Percentiles rank a stretch among this genome's conserved stretches.
These are phyloP conservation scores for Barbatosphaeria neglecta DNA, from an alignment of 495 filamentous ascomycete genomes.

Conservation along the genomic window DNA sequence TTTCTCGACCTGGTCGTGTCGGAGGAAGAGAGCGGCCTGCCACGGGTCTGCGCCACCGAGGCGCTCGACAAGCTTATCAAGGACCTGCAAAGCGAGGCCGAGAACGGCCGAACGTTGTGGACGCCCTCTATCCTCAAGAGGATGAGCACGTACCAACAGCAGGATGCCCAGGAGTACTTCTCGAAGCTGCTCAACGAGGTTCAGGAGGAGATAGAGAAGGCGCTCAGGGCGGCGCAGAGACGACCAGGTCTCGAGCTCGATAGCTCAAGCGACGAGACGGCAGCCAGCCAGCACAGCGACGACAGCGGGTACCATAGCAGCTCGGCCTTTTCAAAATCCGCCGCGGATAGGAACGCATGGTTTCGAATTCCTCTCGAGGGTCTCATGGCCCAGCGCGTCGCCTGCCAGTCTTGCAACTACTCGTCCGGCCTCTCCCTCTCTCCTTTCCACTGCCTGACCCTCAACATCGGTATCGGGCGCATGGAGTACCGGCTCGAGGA, in stretches of 20 bases:
- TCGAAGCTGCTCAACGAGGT: conserved; percentile 80
- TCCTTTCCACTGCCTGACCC: conserved; percentile 87
- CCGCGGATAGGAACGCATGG: conserved; percentile 6
- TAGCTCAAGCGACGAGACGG: conserved; percentile 19
- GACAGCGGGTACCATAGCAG: conserved; percentile 37
- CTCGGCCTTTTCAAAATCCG: conserved; percentile 10
- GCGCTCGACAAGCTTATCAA: conserved; percentile 52
- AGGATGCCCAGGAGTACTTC: conserved; percentile 97
- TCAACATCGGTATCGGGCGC: conserved; percentile 51
- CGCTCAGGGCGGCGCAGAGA: conserved; percentile 26
- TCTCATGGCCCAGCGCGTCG: conserved; percentile 76
- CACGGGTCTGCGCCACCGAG: conserved; percentile 19
- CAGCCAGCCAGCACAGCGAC: conserved; percentile 31
- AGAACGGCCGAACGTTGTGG: conserved; percentile 64
- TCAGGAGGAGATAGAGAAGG: conserved; percentile 59
- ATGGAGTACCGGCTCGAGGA: conserved; percentile 54
- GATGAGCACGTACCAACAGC: conserved; percentile 90
- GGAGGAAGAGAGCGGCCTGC: conserved; percentile 16
- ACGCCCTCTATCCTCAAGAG: conserved; percentile 65
- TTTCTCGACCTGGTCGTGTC: conserved; percentile 31
- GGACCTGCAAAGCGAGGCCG: conserved; percentile 52
- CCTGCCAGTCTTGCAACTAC: conserved; percentile 74
- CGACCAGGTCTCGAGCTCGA: conserved; percentile 18
- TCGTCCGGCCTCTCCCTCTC: conserved; percentile 79
- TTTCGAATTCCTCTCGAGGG: conserved; percentile 66